Percentiles rank a stretch among this genome's conserved stretches.
These are phyloP conservation scores for Torulaspora globosa DNA, from an alignment of 1,139 yeast species.

Conservation along the genomic window DNA sequence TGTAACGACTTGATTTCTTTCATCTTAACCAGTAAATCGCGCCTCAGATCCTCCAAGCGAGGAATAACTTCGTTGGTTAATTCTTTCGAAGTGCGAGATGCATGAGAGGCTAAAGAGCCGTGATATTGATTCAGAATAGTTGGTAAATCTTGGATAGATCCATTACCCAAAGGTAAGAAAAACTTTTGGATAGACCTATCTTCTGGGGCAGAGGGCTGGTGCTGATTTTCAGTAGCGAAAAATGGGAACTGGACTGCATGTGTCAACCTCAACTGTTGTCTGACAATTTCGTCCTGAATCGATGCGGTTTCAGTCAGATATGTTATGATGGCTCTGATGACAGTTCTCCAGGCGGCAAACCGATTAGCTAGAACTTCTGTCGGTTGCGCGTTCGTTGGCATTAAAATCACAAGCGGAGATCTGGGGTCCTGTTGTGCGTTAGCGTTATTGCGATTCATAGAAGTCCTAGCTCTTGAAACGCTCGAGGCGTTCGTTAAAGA, in stretches of 20 bases:
- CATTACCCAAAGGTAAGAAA: constrained; percentile 66
- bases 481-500: constrained; percentile 21
- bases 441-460: constrained; percentile 15
- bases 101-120: constrained; percentile 62
- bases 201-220: constrained; percentile 25
- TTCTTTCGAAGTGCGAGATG: constrained; percentile 68
- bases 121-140: constrained; percentile 69
- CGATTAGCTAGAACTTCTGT: constrained; percentile 82
- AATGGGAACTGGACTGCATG: constrained; percentile 68
- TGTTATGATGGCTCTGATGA: constrained; percentile 66
- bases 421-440: constrained; percentile 36
- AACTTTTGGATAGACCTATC: constrained; percentile 35
- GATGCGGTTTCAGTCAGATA: constrained; percentile 77
- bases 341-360: constrained; percentile 80
- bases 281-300: constrained; percentile 80
- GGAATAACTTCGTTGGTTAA: constrained; percentile 68
- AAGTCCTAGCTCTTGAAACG: constrained; percentile 16
- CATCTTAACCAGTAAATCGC: constrained; percentile 76
- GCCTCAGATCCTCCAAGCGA: constrained; percentile 75
- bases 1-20: constrained; percentile 80
- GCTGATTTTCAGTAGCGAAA: constrained; percentile 33
- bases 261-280: constrained; percentile 77
- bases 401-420: constrained; percentile 43
- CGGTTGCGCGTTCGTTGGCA: constrained; percentile 63
- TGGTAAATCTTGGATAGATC: constrained; percentile 80